Evolutionary conservation across 208 protist genomes (phyloP).

Genomic region (Acanthamoeba castellanii): DNA sequence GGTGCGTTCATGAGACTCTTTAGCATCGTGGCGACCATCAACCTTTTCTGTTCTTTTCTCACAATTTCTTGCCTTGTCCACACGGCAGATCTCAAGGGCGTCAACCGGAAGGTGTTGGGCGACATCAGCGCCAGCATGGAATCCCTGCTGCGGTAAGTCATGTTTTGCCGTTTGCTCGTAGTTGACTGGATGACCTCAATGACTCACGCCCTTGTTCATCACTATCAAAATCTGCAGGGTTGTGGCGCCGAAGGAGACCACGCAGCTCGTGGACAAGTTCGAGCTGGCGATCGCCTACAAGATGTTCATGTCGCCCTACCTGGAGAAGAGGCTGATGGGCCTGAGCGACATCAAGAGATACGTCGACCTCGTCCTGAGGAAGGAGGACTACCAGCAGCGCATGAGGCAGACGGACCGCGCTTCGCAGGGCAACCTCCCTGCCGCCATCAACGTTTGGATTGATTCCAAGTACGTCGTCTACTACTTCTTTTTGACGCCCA

Average conservation of each 20-base stretch:
- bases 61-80: not conserved
- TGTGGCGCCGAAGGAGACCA: not conserved
- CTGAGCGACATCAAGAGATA: constrained; percentile 83
- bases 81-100: constrained; percentile 78
- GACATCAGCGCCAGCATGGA: constrained; percentile 79
- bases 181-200: not conserved
- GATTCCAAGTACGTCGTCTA: constrained; percentile 25
- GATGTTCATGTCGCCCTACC: constrained; percentile 80
- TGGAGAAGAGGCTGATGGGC: constrained; percentile 83
- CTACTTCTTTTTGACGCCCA: not conserved
- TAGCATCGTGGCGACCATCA: not conserved
- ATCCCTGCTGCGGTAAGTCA: constrained; percentile 46
- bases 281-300: constrained; percentile 79
- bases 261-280: constrained; percentile 34
- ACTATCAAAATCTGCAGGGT: too few relatives aligned
- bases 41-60: not conserved
- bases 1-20: not conserved
- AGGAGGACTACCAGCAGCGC: constrained; percentile 73
- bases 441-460: constrained; percentile 17
- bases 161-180: not conserved
- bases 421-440: constrained; percentile 22
- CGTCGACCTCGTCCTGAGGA: constrained; percentile 62
- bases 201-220: not conserved
- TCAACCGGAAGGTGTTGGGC: constrained; percentile 76
- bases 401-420: constrained; percentile 57